Conservation (phyloP, 306 rosid genomes). For the Casuarina cunninghamiana region DNA sequence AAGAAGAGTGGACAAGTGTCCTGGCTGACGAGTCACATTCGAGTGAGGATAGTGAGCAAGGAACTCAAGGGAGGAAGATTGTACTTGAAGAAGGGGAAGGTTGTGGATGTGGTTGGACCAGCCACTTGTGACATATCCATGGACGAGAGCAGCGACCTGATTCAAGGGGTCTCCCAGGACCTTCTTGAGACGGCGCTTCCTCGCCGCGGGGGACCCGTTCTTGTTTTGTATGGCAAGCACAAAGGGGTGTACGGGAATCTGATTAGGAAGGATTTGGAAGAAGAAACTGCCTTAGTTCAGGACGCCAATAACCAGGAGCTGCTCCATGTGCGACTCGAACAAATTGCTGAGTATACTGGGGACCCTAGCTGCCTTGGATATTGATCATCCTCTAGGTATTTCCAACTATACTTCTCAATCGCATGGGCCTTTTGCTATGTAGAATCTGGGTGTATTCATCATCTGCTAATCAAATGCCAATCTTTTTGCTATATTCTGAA, state of each 20-base stretch:
- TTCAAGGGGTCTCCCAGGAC: constrained; percentile 80
- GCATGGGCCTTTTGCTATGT: too few species aligned
- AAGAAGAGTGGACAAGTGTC: constrained; percentile 33
- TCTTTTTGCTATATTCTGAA: too few species aligned
- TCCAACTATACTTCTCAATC: too few species aligned
- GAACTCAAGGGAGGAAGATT: constrained; percentile 66
- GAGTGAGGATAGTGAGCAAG: constrained; percentile 70
- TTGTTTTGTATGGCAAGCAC: constrained; percentile 74
- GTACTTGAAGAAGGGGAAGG: constrained; percentile 75
- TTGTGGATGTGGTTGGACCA: constrained; percentile 83
- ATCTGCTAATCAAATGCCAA: too few species aligned
- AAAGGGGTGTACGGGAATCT: constrained; percentile 77
- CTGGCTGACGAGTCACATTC: constrained; percentile 82
- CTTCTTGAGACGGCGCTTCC: constrained; percentile 81
- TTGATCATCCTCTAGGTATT: constrained; percentile 32
- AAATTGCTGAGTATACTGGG: constrained; percentile 82
- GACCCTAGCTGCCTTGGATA: constrained; percentile 79
- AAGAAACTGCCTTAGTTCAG: constrained; percentile 57
- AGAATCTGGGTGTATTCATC: too few species aligned
- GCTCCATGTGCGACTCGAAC: constrained; percentile 63
- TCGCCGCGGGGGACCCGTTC: constrained; percentile 69
- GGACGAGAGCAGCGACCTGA: constrained; percentile 74
- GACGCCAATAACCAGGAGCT: constrained; percentile 78
- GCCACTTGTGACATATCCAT: constrained; percentile 68
- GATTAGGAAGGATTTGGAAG: constrained; percentile 71